These are phyloP conservation scores for Botryotinia calthae DNA, from an alignment of 2,329 filamentous ascomycete species.

Conservation along the genomic window DNA sequence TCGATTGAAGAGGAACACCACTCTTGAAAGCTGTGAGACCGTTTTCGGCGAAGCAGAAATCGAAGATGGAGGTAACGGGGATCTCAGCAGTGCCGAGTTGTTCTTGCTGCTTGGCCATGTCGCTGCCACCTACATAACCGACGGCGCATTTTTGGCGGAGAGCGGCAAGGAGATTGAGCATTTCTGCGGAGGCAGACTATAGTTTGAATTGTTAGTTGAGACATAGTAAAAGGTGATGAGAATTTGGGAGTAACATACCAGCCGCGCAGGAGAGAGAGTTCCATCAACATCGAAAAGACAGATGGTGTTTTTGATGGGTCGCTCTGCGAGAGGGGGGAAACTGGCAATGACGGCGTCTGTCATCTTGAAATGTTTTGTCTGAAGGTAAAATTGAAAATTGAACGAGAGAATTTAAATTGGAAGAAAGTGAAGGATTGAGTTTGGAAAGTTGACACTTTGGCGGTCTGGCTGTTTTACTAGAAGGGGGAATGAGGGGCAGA, in stretches of 20 bases:
- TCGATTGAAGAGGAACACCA: constrained; percentile 70
- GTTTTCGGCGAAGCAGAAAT: constrained; percentile 98
- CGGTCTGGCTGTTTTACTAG: constrained; percentile 8
- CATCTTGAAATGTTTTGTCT: background rate
- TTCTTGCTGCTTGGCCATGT: constrained; percentile 93
- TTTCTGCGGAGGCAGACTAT: constrained; percentile 54
- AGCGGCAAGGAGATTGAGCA: constrained; percentile 73
- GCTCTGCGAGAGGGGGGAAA: constrained; percentile 71
- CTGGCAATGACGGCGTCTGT: constrained; percentile 21
- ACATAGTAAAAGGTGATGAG: background rate
- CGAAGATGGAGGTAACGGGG: constrained; percentile 80
- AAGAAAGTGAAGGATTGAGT: background rate
- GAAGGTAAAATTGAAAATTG: no score
- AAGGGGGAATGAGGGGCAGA: constrained; percentile 6
- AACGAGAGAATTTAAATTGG: constrained; percentile 1
- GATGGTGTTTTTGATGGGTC: constrained; percentile 89
- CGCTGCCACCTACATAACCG: constrained; percentile 88
- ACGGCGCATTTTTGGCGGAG: constrained; percentile 87
- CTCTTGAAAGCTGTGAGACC: constrained; percentile 87
- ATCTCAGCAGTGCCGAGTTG: constrained; percentile 72
- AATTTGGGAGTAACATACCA: constrained; percentile 51
- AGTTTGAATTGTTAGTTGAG: background rate
- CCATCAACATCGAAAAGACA: constrained; percentile 95
- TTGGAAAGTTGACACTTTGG: constrained; percentile 15
- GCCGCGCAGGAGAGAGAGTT: constrained; percentile 80